Evolutionary conservation across 805 yeast genomes (phyloP).

Genomic region (Grigorovia humatica): DNA sequence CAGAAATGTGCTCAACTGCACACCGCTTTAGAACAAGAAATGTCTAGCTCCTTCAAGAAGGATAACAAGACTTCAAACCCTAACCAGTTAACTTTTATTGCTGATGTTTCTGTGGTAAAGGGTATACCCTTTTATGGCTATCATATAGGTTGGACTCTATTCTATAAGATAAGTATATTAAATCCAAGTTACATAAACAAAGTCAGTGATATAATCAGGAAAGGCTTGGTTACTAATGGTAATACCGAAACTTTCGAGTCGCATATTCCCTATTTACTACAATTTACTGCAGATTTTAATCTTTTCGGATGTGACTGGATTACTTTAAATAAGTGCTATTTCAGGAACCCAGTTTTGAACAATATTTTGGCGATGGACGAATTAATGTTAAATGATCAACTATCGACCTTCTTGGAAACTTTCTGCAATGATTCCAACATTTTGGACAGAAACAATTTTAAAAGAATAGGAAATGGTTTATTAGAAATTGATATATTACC

Average conservation of each 20-base stretch:
- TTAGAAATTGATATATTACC: constrained; percentile 66
- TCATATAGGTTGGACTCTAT: constrained; percentile 50
- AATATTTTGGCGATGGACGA: constrained; percentile 24
- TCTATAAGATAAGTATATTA: constrained; percentile 56
- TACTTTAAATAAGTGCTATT: constrained; percentile 35
- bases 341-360: constrained; percentile 46
- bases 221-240: constrained; percentile 33
- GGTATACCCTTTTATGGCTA: constrained; percentile 83
- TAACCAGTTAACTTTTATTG: constrained; percentile 34
- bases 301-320: constrained; percentile 80
- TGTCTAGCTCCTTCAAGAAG: constrained; percentile 31
- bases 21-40: constrained; percentile 34
- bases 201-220: constrained; percentile 40
- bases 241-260: constrained; percentile 55
- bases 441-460: constrained; percentile 15
- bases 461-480: constrained; percentile 50
- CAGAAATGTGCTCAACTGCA: constrained; percentile 33
- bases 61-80: constrained; percentile 4
- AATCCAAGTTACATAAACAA: constrained; percentile 52
- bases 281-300: constrained; percentile 75
- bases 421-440: constrained; percentile 16
- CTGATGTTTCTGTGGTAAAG: constrained; percentile 53
- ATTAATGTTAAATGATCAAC: constrained; percentile 21
- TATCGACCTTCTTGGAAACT: constrained; percentile 27
- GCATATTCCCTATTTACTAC: constrained; percentile 68